Evolutionary conservation across 768 basidiomycete genomes (phyloP), one percentile per base, ranked within the genome.

Genomic region (Rhodotorula kratochvilovae): DNA sequence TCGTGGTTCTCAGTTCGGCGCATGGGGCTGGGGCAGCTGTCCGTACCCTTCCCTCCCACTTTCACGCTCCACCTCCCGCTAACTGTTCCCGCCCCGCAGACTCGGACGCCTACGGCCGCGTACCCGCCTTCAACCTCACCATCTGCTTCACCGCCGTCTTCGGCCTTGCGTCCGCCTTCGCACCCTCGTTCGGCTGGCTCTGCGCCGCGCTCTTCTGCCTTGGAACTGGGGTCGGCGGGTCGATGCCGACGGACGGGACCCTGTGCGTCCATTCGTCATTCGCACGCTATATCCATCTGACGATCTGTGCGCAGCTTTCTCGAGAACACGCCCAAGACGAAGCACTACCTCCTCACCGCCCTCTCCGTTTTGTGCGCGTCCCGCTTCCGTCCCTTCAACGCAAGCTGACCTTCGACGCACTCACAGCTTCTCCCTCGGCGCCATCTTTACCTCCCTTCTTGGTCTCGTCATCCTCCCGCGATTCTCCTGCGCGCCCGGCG

Each of bases 201-300:
- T 95, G 93, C 78, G 64, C 89, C 19, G 81, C 88, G 11, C 83
- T 96, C 6, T 97, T 98, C 80, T 84, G 91, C 55, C 84, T 99
- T 1, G 95, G 96, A 7, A 94, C 89, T 65, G 90, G 94, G 12
- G 92, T 99, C 12, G 96, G 95, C 63, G 94, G 75, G 1, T 60
- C 57, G 5, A 95, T 97, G 92, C 94, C 94, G 1, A 98, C 94
- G 0, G 95, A 97, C 75, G 93, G 94, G 12, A 97, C 92, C 0
- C 86, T 75, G 67, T 75, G n/a, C 31, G 62, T 19, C n/a, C 25
- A 8, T 79, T 78, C n/a, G n/a, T n/a, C n/a, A n/a, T n/a, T n/a
- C n/a, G n/a, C n/a, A n/a, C 5, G 15, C 56, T 75, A 78, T 15
- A 13, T n/a, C 16, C 8, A 3, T 45, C n/a, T 42, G n/a, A 13